Evolutionary conservation across 2,329 filamentous ascomycete species (phyloP).

Genomic region (Cryphonectria radicalis): DNA sequence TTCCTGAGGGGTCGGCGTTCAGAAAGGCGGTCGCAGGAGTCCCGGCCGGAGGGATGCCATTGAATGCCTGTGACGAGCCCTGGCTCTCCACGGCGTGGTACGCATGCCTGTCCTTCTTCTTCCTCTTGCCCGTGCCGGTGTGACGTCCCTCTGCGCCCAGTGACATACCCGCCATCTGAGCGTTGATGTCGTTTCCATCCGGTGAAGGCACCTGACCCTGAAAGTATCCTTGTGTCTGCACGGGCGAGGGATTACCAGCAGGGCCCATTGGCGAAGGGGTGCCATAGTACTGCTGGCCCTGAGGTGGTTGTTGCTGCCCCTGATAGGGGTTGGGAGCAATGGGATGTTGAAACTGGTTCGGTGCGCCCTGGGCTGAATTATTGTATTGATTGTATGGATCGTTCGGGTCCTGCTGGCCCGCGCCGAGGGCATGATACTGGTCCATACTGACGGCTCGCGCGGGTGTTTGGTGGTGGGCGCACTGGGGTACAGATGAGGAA

Average conservation of each 20-base stretch:
- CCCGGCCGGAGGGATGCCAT: constrained; percentile 65
- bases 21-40: constrained; percentile 61
- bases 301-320: constrained; percentile 43
- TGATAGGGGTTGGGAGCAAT: constrained; percentile 59
- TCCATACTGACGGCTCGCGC: constrained; percentile 37
- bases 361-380: constrained; percentile 45
- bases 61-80: constrained; percentile 70
- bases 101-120: constrained; percentile 95
- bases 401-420: constrained; percentile 57
- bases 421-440: constrained; percentile 57
- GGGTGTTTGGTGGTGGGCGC: background rate
- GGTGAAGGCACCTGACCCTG: constrained; percentile 35
- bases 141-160: constrained; percentile 60
- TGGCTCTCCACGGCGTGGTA: constrained; percentile 82
- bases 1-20: constrained; percentile 56
- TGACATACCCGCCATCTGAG: constrained; percentile 79
- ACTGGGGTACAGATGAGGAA: background rate
- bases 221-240: constrained; percentile 36
- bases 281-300: constrained; percentile 47
- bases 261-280: constrained; percentile 35
- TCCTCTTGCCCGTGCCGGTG: constrained; percentile 60
- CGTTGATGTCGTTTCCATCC: constrained; percentile 54
- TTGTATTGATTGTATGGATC: constrained; percentile 45
- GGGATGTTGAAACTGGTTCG: constrained; percentile 56
- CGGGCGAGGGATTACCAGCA: constrained; percentile 40